Conservation (phyloP, 2,329 filamentous ascomycete species). For the Apiospora saccharicola region DNA sequence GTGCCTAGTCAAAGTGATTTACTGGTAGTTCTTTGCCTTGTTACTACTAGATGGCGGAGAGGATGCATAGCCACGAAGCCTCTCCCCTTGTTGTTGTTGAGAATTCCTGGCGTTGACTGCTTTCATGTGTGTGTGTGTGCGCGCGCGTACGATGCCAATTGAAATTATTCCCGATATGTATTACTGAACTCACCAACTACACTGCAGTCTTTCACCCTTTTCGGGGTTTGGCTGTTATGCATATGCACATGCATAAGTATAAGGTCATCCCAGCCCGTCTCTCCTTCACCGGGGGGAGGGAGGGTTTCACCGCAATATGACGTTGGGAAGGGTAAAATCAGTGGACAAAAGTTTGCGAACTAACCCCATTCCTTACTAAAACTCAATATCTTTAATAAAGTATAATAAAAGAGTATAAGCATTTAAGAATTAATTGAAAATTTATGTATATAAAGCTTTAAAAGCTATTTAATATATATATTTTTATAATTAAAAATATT, state of each 20-base stretch:
- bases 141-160: background rate
- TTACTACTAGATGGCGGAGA: background rate
- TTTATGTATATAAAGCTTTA: no score
- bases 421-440: no score
- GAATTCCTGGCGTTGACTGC: background rate
- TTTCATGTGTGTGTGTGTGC: background rate
- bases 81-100: background rate
- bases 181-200: background rate
- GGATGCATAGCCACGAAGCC: background rate
- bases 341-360: no score
- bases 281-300: background rate
- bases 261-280: background rate
- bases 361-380: no score
- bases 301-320: background rate
- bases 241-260: background rate
- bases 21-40: background rate
- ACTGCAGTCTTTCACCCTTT: background rate
- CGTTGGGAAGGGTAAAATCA: background rate
- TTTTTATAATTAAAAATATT: no score
- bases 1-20: background rate
- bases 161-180: background rate
- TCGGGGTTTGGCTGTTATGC: background rate
- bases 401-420: no score
- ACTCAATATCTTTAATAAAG: no score
- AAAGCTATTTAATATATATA: no score